Evolutionary conservation across 2,329 filamentous ascomycete genomes (phyloP), one percentile per base, ranked within the genome.

Genomic region (Hypoxylon sp.): DNA sequence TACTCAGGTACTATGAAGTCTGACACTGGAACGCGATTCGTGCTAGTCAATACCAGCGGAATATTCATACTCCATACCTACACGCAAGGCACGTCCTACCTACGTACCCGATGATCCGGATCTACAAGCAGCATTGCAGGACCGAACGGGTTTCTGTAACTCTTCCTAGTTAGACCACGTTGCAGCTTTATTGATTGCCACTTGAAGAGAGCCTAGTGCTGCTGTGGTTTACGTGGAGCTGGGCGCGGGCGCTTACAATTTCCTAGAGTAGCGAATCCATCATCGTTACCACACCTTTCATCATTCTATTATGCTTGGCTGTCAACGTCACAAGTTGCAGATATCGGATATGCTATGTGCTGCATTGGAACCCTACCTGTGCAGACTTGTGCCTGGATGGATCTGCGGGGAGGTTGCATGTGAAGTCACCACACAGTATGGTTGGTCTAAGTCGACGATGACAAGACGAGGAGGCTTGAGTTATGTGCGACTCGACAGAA

Each of bases 281-380:
- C 70, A 70, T 44, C 2, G 33, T 68, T 49, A 46, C 51, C 31
- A 55, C 62, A 64, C 46, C 42, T 33, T 70, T 61, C 64, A 60
- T 68, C 64, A 66, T 55, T 11, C 37, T 53, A 14, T 49, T 49
- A 31, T 40, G 46, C 25, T 55, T 33, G 46, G 35, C 30, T 14
- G 13, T 6, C 27, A 56, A 55, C 49, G 42, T 53, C 44, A 57
- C 46, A 58, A 20, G 54, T 48, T 40, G 14, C 22, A 42, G 40
- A 44, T 27, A 57, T 33, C 20, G 51, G 56, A 65, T 33, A 40
- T 44, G 37, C 17, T 42, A 44, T 42, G 10, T 46, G 33, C 48
- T 64, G 66, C 62, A 62, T 65, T 65, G 66, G 25, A 65, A 68
- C 66, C 66, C 33, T 65, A 69, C 63, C 35, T 17, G 35, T 49